phyloP scores from a whole-genome alignment of 306 rosid species.

The Dryas drummondii region DNA sequence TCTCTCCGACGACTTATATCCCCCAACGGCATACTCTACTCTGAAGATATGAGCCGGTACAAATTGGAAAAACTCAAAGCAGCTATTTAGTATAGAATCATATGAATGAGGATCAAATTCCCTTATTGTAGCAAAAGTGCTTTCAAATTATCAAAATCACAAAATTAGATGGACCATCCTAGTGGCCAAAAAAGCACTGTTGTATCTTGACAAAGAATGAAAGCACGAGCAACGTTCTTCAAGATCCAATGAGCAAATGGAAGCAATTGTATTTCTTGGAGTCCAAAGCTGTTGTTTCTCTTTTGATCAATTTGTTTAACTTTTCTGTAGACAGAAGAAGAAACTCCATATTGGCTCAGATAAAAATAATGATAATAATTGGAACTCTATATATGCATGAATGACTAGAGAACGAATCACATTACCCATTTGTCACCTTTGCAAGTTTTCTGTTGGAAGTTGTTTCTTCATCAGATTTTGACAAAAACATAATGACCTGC shows the following conservation, averaged over 20 bases:
- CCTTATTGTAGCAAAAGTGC: too few species aligned
- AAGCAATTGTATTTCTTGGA: neutral
- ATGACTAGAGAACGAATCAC: constrained; percentile 1
- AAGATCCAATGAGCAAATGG: neutral
- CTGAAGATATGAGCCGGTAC: constrained; percentile 38
- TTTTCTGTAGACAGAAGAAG: neutral
- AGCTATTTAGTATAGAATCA: constrained; percentile 35
- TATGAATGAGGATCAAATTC: neutral
- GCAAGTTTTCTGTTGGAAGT: constrained; percentile 79
- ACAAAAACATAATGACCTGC: constrained; percentile 91
- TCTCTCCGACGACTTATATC: constrained; percentile 65
- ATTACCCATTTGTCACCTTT: constrained; percentile 92
- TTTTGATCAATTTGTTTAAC: constrained; percentile 1
- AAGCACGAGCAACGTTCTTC: neutral
- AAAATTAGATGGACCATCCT: neutral
- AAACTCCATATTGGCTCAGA: neutral
- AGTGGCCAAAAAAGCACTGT: neutral
- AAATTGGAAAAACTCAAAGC: constrained; percentile 42
- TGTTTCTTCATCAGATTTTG: constrained; percentile 93
- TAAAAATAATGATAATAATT: too few species aligned
- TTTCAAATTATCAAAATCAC: neutral
- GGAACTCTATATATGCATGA: neutral
- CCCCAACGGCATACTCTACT: constrained; percentile 51
- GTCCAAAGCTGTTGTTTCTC: neutral
- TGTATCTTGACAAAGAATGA: neutral